Evolutionary conservation across 2,329 filamentous ascomycete species (phyloP).

Genomic region (Fusarium abutilonis): DNA sequence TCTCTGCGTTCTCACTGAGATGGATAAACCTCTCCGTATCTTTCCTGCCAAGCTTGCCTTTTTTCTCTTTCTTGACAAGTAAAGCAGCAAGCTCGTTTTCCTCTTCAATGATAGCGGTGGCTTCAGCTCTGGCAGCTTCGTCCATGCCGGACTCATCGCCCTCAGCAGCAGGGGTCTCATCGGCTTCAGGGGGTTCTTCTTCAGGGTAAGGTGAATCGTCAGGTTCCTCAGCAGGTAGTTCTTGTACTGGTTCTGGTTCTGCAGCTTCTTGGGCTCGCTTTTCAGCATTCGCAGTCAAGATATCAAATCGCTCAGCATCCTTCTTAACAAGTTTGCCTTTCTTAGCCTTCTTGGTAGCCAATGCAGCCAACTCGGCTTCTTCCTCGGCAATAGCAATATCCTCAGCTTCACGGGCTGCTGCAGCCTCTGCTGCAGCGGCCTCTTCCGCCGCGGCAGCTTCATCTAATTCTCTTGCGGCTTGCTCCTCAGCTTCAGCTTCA

Average conservation of each 20-base stretch:
- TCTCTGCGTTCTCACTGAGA: constrained; percentile 48
- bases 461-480: constrained; percentile 43
- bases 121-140: constrained; percentile 18
- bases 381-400: constrained; percentile 25
- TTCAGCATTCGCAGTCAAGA: constrained; percentile 26
- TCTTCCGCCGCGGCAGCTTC: constrained; percentile 9
- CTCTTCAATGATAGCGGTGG: constrained; percentile 43
- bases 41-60: constrained; percentile 53
- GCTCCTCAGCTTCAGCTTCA: constrained; percentile 36
- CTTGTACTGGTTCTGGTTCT: constrained; percentile 12
- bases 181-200: constrained; percentile 23
- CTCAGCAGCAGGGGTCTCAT: constrained; percentile 16
- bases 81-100: constrained; percentile 51
- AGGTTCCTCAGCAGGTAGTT: constrained; percentile 42
- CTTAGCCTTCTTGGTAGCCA: constrained; percentile 30
- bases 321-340: constrained; percentile 32
- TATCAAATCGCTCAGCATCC: constrained; percentile 31
- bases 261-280: constrained; percentile 30
- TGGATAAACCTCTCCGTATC: constrained; percentile 56
- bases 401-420: constrained; percentile 30
- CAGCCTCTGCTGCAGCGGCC: constrained; percentile 28
- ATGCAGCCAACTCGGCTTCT: constrained; percentile 29
- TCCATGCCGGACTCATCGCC: constrained; percentile 6
- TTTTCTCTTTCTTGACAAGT: constrained; percentile 59
- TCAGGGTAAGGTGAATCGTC: constrained; percentile 19